Base-by-base conservation (phyloP, 2,329 filamentous ascomycete genomes). In the Parastagonospora nodorum region DNA sequence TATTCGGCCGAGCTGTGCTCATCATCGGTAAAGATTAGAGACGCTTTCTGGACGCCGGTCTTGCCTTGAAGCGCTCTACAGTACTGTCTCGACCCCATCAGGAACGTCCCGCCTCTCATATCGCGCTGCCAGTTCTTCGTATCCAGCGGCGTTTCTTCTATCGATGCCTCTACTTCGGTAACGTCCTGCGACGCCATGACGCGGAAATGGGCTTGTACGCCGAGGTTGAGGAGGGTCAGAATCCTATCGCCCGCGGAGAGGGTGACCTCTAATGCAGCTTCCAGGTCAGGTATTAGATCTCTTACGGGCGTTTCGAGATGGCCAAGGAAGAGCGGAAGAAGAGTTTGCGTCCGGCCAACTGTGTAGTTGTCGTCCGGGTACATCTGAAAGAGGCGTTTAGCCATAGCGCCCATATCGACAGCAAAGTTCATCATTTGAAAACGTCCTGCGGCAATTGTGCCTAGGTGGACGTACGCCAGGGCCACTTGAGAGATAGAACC, bases 31-130 rank as follows among this genome's bases (percentile, higher is more conserved):
- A 92, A 82, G 9, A 92, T 78, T 14, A 81, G 77, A 0, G 77
- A 64, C 0, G 85, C 73, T 8, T 81, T 75, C 9, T 75, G 71
- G 2, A 74, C 73, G 9, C 73, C 73, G 0, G 89, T 92, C 70
- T 91, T 92, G 46, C 89, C 89, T 67, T 91, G 88, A 15, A 92
- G 74, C 16, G 89, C 87, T 42, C 88, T 83, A 43, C 81, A 83
- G 19, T 83, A 80, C 67, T 92, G 89, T 42, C 87, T 78, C 3
- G 87, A 78, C 2, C 83, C 81, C 52, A 88, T 83, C 6, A 92
- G 75, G 44, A 91, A 77, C 0, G 85, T 84, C 2, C 89, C 89
- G 12, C 89, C 89, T 50, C 88, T 81, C 1, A 87, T 82, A 61
- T 92, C 89, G 38, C 81, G 77, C 40, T 85, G 78, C 89, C 89